Conservation (phyloP, 179 eudicot species). For the Beta macrorhiza region DNA sequence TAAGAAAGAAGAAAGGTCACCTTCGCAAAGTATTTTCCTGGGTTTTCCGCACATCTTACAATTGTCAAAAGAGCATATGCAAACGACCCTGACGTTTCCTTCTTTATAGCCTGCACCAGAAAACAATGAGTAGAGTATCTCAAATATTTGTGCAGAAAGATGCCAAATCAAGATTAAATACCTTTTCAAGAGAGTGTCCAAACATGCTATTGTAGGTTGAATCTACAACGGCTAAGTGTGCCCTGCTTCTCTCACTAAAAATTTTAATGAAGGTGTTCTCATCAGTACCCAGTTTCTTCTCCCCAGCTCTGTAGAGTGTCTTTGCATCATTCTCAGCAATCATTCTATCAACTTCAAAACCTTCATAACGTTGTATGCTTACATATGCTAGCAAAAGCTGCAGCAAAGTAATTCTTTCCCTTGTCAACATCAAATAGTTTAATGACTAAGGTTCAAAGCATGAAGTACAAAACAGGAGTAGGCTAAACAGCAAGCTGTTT, state of each 20-base stretch:
- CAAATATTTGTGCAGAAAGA: neutral
- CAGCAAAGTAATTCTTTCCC: neutral
- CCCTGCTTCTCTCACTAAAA: conserved; percentile 73
- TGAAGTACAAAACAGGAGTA: neutral
- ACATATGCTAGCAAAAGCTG: conserved; percentile 74
- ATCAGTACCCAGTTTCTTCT: conserved; percentile 86
- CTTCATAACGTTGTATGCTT: conserved; percentile 61
- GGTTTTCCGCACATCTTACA: conserved; percentile 70
- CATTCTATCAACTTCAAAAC: conserved; percentile 62
- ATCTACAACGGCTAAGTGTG: conserved; percentile 71
- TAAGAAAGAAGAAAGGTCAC: conserved; percentile 31
- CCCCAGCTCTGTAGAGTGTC: conserved; percentile 81
- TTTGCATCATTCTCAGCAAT: conserved; percentile 72
- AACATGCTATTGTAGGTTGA: conserved; percentile 52
- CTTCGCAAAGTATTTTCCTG: conserved; percentile 76
- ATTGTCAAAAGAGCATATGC: conserved; percentile 63
- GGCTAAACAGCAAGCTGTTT: no score
- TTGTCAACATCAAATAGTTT: neutral
- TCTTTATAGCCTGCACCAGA: conserved; percentile 67
- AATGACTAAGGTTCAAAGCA: neutral
- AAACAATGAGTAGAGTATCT: conserved; percentile 1
- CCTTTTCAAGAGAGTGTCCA: conserved; percentile 69
- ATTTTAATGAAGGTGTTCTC: conserved; percentile 66
- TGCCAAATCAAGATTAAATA: conserved; percentile 14
- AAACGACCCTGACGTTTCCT: conserved; percentile 77